A percentile compares a stretch with the other conserved stretches of the same genome.
Conservation (phyloP, 2,329 filamentous ascomycete genomes). For the Aspergillus glaucus region DNA sequence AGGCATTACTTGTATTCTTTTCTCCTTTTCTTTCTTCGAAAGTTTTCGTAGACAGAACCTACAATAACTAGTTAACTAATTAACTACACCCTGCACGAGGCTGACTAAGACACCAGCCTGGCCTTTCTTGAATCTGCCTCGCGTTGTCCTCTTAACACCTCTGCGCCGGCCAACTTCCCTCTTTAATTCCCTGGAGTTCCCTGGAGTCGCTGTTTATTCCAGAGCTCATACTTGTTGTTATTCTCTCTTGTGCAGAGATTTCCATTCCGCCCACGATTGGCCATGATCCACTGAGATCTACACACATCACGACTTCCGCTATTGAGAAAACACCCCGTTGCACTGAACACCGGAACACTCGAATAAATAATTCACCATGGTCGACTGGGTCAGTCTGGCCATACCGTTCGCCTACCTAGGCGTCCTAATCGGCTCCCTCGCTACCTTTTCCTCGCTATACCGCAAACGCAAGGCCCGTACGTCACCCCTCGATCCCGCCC, state of each 20-base stretch:
- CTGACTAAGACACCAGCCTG: neutral
- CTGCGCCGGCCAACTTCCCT: too few relatives aligned
- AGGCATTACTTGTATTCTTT: too few relatives aligned
- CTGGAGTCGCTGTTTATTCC: too few relatives aligned
- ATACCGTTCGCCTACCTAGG: constrained; percentile 85
- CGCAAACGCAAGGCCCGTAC: constrained; percentile 80
- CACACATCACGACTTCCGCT: neutral
- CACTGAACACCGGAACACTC: constrained; percentile 2
- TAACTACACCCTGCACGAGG: neutral
- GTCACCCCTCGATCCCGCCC: constrained; percentile 24
- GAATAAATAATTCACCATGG: constrained; percentile 34
- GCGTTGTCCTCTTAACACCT: neutral
- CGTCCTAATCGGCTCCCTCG: constrained; percentile 79
- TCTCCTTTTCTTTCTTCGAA: too few relatives aligned
- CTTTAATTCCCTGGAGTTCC: too few relatives aligned
- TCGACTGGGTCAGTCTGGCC: constrained; percentile 76
- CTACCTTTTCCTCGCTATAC: constrained; percentile 89
- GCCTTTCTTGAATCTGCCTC: neutral
- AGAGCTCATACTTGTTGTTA: too few relatives aligned
- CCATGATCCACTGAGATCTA: neutral
- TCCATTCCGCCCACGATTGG: too few relatives aligned
- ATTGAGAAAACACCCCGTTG: neutral
- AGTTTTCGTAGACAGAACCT: too few relatives aligned
- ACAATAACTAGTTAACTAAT: too few relatives aligned
- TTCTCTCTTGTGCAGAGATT: too few relatives aligned